Evolutionary conservation across 768 basidiomycete genomes (phyloP), one percentile per base, ranked within the genome.

Genomic region (Leccinum longicurvipes): DNA sequence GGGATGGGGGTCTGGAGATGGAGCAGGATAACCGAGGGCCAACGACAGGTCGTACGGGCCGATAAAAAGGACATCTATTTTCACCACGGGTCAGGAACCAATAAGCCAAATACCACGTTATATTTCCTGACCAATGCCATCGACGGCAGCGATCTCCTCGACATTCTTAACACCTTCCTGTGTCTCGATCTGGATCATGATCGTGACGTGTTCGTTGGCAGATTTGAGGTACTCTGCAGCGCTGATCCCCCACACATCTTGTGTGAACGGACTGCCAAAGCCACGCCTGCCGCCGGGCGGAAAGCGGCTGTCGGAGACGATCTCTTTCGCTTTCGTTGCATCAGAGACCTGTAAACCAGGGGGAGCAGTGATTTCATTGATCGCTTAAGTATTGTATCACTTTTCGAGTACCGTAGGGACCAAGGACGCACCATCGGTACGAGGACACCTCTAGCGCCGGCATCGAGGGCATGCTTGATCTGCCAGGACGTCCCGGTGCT

Each of bases 41-140:
- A 85, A 74, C 2, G 87, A 88, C 41, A 88, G 76, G 63, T 87
- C 86, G 57, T 82, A 87, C 3, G 85, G 86, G 4, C 86, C 85
- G 51, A 87, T 80, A 69, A 85, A 84, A 21, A 85, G 69, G 14
- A 78, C 76, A 56, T 82, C 80, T 79, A 23, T 51, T 14, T 12
- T 3, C n/a, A 4, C 23, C 6, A 11, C 44, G 29, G 28, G 23
- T 62, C 23, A 56, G 53, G 11, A 3, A 17, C 14, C 4, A 29
- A 10, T 27, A n/a, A n/a, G 23, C 23, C 3, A 10, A 29, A 19
- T 10, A 0, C 4, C 24, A 45, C 1, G 14, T n/a, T 6, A 8
- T 19, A 36, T 47, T 11, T 6, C 62, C 78, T 64, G 44, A 84
- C 83, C 83, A 19, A 89, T 76, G 2, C 86, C 86, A 23, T 82